phyloP scores from a whole-genome alignment of 2,329 filamentous ascomycete species.

The Calonectria leucothoes region DNA sequence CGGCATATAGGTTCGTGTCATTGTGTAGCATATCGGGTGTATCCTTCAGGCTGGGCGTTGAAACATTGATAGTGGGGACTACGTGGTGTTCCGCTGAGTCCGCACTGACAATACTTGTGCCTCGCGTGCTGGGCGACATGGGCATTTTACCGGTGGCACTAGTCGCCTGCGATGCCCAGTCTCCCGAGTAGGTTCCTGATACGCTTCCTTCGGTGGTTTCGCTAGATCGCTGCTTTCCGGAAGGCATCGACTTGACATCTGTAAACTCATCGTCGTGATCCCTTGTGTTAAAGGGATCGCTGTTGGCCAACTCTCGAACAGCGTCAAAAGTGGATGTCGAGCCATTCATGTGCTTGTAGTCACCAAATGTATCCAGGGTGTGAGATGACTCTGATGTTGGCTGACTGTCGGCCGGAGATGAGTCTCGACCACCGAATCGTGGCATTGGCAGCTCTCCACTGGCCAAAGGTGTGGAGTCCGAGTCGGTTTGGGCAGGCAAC shows the following conservation, averaged over 20 bases:
- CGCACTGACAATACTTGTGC: constrained; percentile 73
- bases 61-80: constrained; percentile 54
- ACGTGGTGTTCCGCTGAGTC: constrained; percentile 65
- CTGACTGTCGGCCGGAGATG: constrained; percentile 42
- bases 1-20: constrained; percentile 35
- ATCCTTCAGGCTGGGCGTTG: constrained; percentile 50
- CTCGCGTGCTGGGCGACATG: constrained; percentile 73
- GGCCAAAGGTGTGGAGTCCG: constrained; percentile 38
- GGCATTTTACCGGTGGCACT: constrained; percentile 74
- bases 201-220: constrained; percentile 72
- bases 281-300: constrained; percentile 59
- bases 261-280: constrained; percentile 44
- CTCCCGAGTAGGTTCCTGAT: constrained; percentile 64
- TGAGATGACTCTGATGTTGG: constrained; percentile 42
- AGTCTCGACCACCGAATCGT: constrained; percentile 39
- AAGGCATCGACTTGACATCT: constrained; percentile 53
- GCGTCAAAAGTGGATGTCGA: constrained; percentile 57
- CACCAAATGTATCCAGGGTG: constrained; percentile 35
- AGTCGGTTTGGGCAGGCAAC: constrained; percentile 30
- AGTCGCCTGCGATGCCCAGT: constrained; percentile 73
- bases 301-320: constrained; percentile 60
- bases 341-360: constrained; percentile 58
- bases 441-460: constrained; percentile 37
- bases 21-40: constrained; percentile 39
- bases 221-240: constrained; percentile 66